phyloP scores from a whole-genome alignment of 2,329 filamentous ascomycete species.

The Metarhizium sp. region DNA sequence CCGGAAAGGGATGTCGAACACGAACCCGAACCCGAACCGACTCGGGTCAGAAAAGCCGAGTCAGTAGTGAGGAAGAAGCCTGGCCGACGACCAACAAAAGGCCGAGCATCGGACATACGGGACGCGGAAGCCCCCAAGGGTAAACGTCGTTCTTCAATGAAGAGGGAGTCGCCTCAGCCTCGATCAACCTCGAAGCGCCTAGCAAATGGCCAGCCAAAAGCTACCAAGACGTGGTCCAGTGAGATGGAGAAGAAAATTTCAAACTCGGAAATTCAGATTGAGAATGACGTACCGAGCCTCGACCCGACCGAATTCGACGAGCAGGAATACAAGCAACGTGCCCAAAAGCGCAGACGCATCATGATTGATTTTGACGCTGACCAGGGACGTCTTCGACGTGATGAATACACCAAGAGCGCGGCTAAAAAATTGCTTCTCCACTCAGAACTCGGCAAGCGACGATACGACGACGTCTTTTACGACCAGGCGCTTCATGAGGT shows the following conservation, averaged over 20 bases:
- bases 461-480: conserved; percentile 70
- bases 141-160: conserved; percentile 40
- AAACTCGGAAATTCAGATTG: conserved; percentile 30
- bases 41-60: conserved; percentile 15
- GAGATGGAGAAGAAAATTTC: conserved; percentile 35
- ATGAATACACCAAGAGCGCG: conserved; percentile 49
- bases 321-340: conserved; percentile 41
- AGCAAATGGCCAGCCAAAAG: conserved; percentile 51
- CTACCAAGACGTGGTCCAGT: conserved; percentile 50
- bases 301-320: conserved; percentile 34
- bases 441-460: conserved; percentile 60
- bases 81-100: conserved; percentile 32
- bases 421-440: conserved; percentile 58
- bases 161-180: conserved; percentile 35
- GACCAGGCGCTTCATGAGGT: conserved; percentile 77
- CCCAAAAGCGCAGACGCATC: conserved; percentile 60
- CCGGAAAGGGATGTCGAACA: conserved; percentile 25
- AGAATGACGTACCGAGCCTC: conserved; percentile 35
- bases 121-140: conserved; percentile 40
- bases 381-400: conserved; percentile 53
- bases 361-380: conserved; percentile 52
- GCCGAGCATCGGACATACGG: conserved; percentile 41
- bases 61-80: conserved; percentile 20
- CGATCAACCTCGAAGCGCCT: conserved; percentile 48
- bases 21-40: conserved; percentile 23